Percentiles rank a stretch among this genome's conserved stretches.
These are phyloP conservation scores for Zhuliangozyma parablackwelliae DNA, from an alignment of 1,139 yeast genomes.

Conservation along the genomic window DNA sequence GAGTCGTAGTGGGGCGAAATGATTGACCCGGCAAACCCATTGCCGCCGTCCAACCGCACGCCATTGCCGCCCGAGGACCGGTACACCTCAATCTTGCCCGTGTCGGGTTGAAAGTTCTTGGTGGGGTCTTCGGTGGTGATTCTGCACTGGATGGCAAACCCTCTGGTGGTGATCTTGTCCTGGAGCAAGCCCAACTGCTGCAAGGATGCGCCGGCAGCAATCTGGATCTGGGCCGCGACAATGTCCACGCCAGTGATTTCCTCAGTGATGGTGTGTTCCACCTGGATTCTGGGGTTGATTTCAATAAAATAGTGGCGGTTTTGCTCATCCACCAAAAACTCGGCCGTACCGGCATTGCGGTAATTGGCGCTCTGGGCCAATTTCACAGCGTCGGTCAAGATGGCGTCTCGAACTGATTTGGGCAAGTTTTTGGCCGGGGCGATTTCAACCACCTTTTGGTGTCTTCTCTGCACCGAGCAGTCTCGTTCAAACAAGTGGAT, in stretches of 20 bases:
- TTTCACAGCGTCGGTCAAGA: conserved; percentile 88
- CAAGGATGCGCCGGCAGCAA: conserved; percentile 96
- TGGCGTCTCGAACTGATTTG: conserved; percentile 76
- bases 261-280: conserved; percentile 97
- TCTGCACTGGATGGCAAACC: conserved; percentile 98
- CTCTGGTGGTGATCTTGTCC: conserved; percentile 92
- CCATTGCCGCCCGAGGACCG: conserved; percentile 99
- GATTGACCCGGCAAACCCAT: conserved; percentile 97
- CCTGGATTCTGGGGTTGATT: conserved; percentile 98
- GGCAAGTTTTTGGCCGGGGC: conserved; percentile 98
- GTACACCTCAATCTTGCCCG: conserved; percentile 97
- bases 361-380: conserved; percentile 85
- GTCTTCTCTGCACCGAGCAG: conserved; percentile 98
- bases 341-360: conserved; percentile 98
- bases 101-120: conserved; percentile 96
- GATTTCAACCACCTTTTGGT: conserved; percentile 97
- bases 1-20: conserved; percentile 98
- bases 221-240: conserved; percentile 98
- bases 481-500: conserved; percentile 96
- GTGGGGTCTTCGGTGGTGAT: conserved; percentile 98
- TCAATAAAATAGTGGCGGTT: conserved; percentile 97
- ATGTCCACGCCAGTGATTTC: conserved; percentile 98
- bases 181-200: conserved; percentile 88
- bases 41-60: conserved; percentile 97
- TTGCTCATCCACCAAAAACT: conserved; percentile 88